phyloP scores from a whole-genome alignment of 2,329 filamentous ascomycete species.

The Pyrenophora graminea region DNA sequence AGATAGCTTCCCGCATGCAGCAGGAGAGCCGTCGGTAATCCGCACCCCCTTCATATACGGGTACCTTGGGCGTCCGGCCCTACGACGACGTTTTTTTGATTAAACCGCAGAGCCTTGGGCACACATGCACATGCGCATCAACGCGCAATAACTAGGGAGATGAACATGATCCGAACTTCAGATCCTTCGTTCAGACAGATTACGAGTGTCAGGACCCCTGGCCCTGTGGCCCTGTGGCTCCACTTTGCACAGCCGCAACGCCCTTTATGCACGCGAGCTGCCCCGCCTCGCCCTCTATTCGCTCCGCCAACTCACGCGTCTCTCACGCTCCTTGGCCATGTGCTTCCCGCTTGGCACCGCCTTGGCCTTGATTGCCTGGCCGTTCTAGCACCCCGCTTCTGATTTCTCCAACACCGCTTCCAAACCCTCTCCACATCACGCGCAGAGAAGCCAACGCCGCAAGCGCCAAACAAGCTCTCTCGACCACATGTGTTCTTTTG shows the following conservation, averaged over 20 bases:
- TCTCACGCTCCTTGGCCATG: conserved; percentile 12
- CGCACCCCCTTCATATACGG: conserved; percentile 8
- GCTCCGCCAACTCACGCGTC: conserved; percentile 22
- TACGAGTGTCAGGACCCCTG: conserved; percentile 17
- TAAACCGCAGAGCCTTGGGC: conserved; percentile 11
- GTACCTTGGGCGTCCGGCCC: conserved; percentile 4
- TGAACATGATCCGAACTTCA: not conserved
- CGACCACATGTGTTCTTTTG: conserved; percentile 11
- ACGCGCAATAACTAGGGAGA: conserved; percentile 3
- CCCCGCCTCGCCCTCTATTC: conserved; percentile 18
- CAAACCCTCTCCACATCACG: conserved; percentile 5
- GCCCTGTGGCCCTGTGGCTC: conserved; percentile 10
- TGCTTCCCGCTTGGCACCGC: conserved; percentile 20
- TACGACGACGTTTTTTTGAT: not conserved
- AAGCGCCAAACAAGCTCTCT: conserved; percentile 12
- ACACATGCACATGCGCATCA: conserved; percentile 1
- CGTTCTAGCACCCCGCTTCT: conserved; percentile 11
- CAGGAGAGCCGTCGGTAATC: conserved; percentile 17
- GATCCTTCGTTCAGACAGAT: conserved; percentile 8
- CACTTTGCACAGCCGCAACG: conserved; percentile 40
- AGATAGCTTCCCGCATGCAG: conserved; percentile 18
- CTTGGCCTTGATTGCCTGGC: conserved; percentile 8
- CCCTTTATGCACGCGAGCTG: conserved; percentile 31
- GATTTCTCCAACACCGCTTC: conserved; percentile 5
- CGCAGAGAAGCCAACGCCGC: not conserved